Conservation (phyloP, 2,329 filamentous ascomycete genomes). For the Epichloe scottii region DNA sequence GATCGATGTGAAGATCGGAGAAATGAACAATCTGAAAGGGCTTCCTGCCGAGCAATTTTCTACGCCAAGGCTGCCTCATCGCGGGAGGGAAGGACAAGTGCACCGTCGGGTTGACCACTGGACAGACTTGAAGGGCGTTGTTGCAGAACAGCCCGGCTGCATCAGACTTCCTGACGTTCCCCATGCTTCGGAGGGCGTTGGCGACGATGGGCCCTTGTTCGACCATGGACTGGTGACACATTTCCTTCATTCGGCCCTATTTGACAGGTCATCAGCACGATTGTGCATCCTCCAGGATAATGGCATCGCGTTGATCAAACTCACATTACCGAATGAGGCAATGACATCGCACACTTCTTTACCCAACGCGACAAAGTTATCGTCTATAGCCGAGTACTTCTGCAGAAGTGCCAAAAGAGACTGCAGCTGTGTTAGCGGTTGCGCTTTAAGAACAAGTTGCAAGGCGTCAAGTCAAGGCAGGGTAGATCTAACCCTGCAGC, state of each 20-base stretch:
- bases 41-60: no score
- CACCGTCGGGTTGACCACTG: not conserved
- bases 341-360: not conserved
- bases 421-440: not conserved
- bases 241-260: not conserved
- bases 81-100: not conserved
- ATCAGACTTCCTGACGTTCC: not conserved
- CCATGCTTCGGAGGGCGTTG: not conserved
- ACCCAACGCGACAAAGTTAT: not conserved
- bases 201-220: not conserved
- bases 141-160: not conserved
- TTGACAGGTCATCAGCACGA: no score
- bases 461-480: not conserved
- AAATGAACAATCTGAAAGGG: not conserved
- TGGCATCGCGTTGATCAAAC: not conserved
- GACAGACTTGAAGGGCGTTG: not conserved
- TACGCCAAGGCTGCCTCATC: no score
- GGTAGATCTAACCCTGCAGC: not conserved
- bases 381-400: not conserved
- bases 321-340: not conserved
- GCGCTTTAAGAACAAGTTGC: no score
- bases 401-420: not conserved
- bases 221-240: not conserved
- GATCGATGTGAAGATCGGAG: conserved; percentile 1
- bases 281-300: no score